A percentile compares a stretch with the other conserved stretches of the same genome.
phyloP scores from a whole-genome alignment of 2,329 filamentous ascomycete species.

The Colletotrichum trifolii region DNA sequence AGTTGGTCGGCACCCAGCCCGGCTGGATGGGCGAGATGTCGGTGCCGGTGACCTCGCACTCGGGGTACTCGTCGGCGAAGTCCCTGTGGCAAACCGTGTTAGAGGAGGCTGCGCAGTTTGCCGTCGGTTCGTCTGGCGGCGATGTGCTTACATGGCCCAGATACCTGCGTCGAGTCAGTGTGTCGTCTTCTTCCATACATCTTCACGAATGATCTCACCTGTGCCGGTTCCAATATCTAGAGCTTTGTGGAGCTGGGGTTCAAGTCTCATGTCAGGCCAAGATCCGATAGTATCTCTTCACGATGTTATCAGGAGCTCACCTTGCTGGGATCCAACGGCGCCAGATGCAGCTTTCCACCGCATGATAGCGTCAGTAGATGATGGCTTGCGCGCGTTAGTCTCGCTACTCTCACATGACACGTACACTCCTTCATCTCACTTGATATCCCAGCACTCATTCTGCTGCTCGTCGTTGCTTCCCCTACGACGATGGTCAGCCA shows the following conservation, averaged over 20 bases:
- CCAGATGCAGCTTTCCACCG: constrained; percentile 41
- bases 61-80: constrained; percentile 54
- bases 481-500: constrained; percentile 13
- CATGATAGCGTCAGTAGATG: constrained; percentile 40
- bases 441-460: constrained; percentile 46
- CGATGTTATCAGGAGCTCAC: constrained; percentile 37
- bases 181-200: background rate
- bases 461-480: constrained; percentile 46
- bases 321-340: constrained; percentile 41
- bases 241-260: constrained; percentile 20
- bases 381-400: constrained; percentile 37
- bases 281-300: too few relatives aligned
- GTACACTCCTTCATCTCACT: constrained; percentile 35
- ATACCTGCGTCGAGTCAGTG: constrained; percentile 20
- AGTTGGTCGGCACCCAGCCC: constrained; percentile 65
- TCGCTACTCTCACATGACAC: background rate
- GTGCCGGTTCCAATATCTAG: constrained; percentile 66
- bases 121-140: too few relatives aligned
- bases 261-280: background rate
- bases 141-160: constrained; percentile 29
- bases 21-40: constrained; percentile 70
- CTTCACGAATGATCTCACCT: background rate
- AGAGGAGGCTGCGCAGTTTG: background rate
- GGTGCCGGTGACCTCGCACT: constrained; percentile 60
- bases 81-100: constrained; percentile 52